phyloP scores from a whole-genome alignment of 345 rosid genomes.

The Pistacia integerrima region DNA sequence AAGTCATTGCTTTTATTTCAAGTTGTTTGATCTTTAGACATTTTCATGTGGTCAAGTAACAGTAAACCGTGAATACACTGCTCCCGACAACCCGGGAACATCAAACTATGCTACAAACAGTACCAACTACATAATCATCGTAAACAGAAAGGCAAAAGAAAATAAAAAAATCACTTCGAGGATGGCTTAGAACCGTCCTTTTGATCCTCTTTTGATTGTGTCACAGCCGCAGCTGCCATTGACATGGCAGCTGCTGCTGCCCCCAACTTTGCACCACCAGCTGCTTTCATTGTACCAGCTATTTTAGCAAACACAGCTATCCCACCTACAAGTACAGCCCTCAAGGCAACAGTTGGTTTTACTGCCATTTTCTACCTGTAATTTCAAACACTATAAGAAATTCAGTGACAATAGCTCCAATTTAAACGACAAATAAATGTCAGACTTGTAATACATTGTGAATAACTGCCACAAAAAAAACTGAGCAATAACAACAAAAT shows the following conservation, averaged over 20 bases:
- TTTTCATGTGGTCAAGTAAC: slow-evolving; percentile 6
- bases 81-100: slow-evolving; percentile 7
- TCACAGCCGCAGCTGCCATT: slow-evolving; percentile 66
- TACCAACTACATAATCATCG: background rate
- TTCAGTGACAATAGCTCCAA: background rate
- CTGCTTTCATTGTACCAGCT: slow-evolving; percentile 84
- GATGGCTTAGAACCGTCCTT: slow-evolving; percentile 46
- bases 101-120: slow-evolving; percentile 13
- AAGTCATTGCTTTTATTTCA: slow-evolving; percentile 23
- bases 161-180: slow-evolving; percentile 27
- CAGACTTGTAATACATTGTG: background rate
- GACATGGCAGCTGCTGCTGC: slow-evolving; percentile 87
- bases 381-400: slow-evolving; percentile 2
- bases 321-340: slow-evolving; percentile 83
- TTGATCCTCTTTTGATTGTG: slow-evolving; percentile 60
- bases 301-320: slow-evolving; percentile 76
- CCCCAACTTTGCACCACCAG: slow-evolving; percentile 84
- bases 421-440: background rate
- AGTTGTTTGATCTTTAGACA: background rate
- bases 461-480: background rate
- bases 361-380: slow-evolving; percentile 57
- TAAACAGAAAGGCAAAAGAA: background rate
- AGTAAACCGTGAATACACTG: slow-evolving; percentile 3
- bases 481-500: background rate
- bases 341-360: slow-evolving; percentile 87